These are phyloP conservation scores for Colletotrichum limetticola DNA, from an alignment of 2,329 filamentous ascomycete species.

Conservation along the genomic window DNA sequence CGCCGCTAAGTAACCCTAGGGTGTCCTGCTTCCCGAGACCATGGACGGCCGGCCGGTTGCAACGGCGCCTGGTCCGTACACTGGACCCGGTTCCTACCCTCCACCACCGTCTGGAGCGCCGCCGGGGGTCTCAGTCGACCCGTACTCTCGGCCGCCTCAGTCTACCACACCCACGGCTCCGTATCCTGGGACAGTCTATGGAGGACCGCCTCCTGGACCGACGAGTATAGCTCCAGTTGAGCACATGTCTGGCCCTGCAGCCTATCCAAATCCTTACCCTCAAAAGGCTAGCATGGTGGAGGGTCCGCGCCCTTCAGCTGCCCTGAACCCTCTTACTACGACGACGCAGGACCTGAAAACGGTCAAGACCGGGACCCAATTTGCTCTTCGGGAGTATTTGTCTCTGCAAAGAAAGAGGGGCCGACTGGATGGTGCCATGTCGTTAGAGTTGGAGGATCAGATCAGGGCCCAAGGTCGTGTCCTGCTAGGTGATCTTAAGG, in stretches of 20 bases:
- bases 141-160: constrained; percentile 7
- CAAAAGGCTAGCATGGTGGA: constrained; percentile 20
- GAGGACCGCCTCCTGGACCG: constrained; percentile 10
- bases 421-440: constrained; percentile 42
- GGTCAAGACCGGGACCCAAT: constrained; percentile 48
- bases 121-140: not conserved
- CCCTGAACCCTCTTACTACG: constrained; percentile 32
- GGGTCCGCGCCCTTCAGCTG: constrained; percentile 15
- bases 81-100: constrained; percentile 18
- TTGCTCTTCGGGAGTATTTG: constrained; percentile 49
- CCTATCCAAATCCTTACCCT: constrained; percentile 16
- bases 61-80: constrained; percentile 11
- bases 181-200: constrained; percentile 8
- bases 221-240: constrained; percentile 13
- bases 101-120: constrained; percentile 9
- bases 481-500: constrained; percentile 56
- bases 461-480: constrained; percentile 54
- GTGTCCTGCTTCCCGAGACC: not conserved
- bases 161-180: not conserved
- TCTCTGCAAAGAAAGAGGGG: constrained; percentile 45
- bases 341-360: constrained; percentile 43
- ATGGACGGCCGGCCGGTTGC: constrained; percentile 21
- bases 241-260: constrained; percentile 25
- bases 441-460: constrained; percentile 53
- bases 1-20: not conserved